Percentiles rank a stretch among this genome's conserved stretches.
Conservation (phyloP, 2,329 filamentous ascomycete species). For the Venturia carpophila region DNA sequence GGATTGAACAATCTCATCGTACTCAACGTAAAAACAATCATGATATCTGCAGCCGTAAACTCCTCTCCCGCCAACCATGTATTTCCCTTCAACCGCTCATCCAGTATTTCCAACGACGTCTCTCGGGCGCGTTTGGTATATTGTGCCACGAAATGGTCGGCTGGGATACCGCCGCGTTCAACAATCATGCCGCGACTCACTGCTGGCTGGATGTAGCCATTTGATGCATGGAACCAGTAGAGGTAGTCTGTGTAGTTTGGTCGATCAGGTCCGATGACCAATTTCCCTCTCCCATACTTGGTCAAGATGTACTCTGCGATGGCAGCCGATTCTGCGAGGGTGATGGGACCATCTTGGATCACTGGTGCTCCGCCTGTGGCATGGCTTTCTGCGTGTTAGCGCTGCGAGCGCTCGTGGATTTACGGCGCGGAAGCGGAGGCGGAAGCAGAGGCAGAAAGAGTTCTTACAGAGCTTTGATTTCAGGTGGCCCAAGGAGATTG, state of each 20-base stretch:
- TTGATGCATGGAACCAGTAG: slow-evolving; percentile 56
- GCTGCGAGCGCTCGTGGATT: slow-evolving; percentile 20
- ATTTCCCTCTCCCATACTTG: slow-evolving; percentile 43
- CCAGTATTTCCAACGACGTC: slow-evolving; percentile 39
- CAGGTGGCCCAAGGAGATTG: slow-evolving; percentile 63
- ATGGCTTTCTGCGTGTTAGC: slow-evolving; percentile 27
- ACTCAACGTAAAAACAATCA: slow-evolving; percentile 53
- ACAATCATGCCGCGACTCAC: slow-evolving; percentile 29
- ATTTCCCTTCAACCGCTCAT: slow-evolving; percentile 42
- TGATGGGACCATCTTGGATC: slow-evolving; percentile 49
- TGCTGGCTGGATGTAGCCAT: slow-evolving; percentile 34
- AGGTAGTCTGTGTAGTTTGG: slow-evolving; percentile 52
- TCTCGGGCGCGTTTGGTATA: slow-evolving; percentile 24
- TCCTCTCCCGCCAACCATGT: slow-evolving; percentile 53
- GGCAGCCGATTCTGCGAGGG: slow-evolving; percentile 52
- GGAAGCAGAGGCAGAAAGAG: background rate
- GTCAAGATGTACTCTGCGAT: slow-evolving; percentile 55
- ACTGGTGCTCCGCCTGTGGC: slow-evolving; percentile 52
- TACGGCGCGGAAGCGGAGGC: slow-evolving; percentile 24
- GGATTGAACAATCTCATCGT: slow-evolving; percentile 50
- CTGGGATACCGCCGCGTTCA: slow-evolving; percentile 22
- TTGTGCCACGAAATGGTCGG: slow-evolving; percentile 26
- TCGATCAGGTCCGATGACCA: slow-evolving; percentile 41
- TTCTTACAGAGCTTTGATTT: slow-evolving; percentile 48
- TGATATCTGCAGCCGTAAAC: slow-evolving; percentile 59